A percentile compares a stretch with the other conserved stretches of the same genome.
These are phyloP conservation scores for Globisporangium megalacanthum DNA, from an alignment of 352 stramenopile genomes.

Conservation along the genomic window DNA sequence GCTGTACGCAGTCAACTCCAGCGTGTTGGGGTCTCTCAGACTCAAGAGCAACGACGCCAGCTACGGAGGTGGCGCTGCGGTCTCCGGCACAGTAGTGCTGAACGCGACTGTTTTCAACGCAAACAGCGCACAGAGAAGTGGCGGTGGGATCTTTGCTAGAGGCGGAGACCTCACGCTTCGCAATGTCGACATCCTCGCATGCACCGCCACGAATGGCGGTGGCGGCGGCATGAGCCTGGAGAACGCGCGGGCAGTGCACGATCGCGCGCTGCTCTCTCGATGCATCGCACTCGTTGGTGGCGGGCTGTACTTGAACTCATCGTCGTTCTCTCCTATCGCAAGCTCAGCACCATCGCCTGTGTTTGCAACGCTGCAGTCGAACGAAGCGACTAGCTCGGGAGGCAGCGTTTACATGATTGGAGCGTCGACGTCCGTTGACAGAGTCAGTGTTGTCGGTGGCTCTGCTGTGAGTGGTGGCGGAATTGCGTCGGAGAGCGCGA, in stretches of 20 bases:
- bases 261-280: constrained; percentile 13
- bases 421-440: constrained; percentile 10
- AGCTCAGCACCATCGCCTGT: not conserved
- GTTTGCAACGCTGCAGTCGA: constrained; percentile 2
- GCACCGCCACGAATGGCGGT: constrained; percentile 11
- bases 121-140: constrained; percentile 18
- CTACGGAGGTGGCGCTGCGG: constrained; percentile 21
- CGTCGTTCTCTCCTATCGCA: constrained; percentile 13
- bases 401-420: constrained; percentile 29
- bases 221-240: constrained; percentile 27
- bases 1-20: constrained; percentile 18
- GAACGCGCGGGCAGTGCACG: constrained; percentile 13
- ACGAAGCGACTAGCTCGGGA: constrained; percentile 19
- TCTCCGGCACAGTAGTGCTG: constrained; percentile 10
- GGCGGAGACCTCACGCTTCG: constrained; percentile 20
- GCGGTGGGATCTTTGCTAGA: constrained; percentile 23
- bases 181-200: constrained; percentile 17
- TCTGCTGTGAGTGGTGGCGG: constrained; percentile 23
- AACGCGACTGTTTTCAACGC: constrained; percentile 12
- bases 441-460: constrained; percentile 11
- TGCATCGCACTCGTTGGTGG: constrained; percentile 22
- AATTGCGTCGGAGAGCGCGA: constrained; percentile 14
- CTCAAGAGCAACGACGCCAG: constrained; percentile 19
- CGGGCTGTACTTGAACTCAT: constrained; percentile 25
- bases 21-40: constrained; percentile 15